Conservation (phyloP, 768 basidiomycete genomes). For the Tulasnella sp. region DNA sequence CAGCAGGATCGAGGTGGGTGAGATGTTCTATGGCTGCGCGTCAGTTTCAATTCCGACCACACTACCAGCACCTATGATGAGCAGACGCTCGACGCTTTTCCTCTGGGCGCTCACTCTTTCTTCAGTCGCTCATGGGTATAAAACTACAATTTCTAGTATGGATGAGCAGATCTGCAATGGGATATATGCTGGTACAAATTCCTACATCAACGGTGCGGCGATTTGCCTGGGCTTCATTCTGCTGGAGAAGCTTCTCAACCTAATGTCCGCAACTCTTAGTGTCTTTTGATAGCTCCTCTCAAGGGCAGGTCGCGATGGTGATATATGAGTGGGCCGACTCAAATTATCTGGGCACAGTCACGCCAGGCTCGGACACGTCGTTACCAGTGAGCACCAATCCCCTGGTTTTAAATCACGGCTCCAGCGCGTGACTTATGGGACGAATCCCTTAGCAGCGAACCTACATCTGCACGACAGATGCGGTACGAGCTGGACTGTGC, state of each 20-base stretch:
- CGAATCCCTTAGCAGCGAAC: conserved; percentile 55
- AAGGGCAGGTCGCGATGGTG: conserved; percentile 86
- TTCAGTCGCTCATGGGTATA: conserved; percentile 34
- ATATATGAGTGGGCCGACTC: conserved; percentile 94
- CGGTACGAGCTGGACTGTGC: conserved; percentile 65
- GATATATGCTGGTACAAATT: conserved; percentile 75
- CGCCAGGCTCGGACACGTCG: conserved; percentile 41
- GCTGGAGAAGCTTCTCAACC: not conserved
- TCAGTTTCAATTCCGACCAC: not conserved
- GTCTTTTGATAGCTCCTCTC: conserved; percentile 63
- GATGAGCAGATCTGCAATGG: conserved; percentile 92
- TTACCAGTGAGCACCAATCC: conserved; percentile 45
- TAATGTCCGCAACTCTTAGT: conserved; percentile 30
- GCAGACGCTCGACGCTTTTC: conserved; percentile 4
- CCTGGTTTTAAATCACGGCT: not conserved
- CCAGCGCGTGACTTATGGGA: not conserved
- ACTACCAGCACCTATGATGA: not conserved
- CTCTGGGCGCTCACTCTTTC: conserved; percentile 1
- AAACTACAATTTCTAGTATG: conserved; percentile 57
- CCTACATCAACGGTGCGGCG: conserved; percentile 70
- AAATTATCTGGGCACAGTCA: conserved; percentile 65
- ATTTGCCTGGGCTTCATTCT: not conserved
- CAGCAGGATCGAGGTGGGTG: not conserved
- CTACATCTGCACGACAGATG: conserved; percentile 84
- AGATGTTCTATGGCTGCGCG: not conserved